These are phyloP conservation scores for Tephrocybe sp. DNA, from an alignment of 768 basidiomycete species.

Conservation along the genomic window DNA sequence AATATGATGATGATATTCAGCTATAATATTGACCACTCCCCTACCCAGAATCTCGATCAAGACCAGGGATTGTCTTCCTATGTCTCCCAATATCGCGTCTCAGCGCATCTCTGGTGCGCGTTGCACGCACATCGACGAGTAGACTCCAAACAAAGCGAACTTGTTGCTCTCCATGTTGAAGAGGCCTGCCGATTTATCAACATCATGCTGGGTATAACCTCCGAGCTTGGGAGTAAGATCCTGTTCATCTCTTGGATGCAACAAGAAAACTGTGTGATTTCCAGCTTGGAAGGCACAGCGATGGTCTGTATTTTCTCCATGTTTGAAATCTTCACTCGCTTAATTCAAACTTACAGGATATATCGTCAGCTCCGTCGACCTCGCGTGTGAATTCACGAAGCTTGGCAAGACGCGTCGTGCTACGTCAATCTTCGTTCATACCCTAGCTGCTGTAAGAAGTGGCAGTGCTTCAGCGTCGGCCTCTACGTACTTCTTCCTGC, in stretches of 20 bases:
- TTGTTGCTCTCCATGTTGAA: constrained; percentile 51
- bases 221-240: constrained; percentile 31
- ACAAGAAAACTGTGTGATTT: constrained; percentile 59
- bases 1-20: neutral
- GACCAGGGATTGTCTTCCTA: constrained; percentile 34
- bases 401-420: constrained; percentile 77
- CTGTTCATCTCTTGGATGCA: constrained; percentile 67
- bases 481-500: constrained; percentile 53
- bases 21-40: neutral
- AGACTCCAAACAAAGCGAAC: constrained; percentile 38
- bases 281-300: constrained; percentile 35
- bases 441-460: constrained; percentile 43
- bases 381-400: constrained; percentile 77
- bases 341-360: constrained; percentile 44
- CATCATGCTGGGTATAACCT: constrained; percentile 23
- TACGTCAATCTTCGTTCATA: constrained; percentile 57
- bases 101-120: constrained; percentile 65
- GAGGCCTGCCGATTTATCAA: constrained; percentile 51
- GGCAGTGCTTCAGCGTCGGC: constrained; percentile 49
- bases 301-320: constrained; percentile 38
- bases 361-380: constrained; percentile 58
- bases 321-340: neutral
- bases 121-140: constrained; percentile 64
- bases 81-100: constrained; percentile 47
- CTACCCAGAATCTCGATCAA: constrained; percentile 30